A percentile compares a stretch with the other conserved stretches of the same genome.
These are phyloP conservation scores for Physcomitrellopsis africana DNA, from an alignment of 225 moss, liverwort and hornwort genomes.

Conservation along the genomic window DNA sequence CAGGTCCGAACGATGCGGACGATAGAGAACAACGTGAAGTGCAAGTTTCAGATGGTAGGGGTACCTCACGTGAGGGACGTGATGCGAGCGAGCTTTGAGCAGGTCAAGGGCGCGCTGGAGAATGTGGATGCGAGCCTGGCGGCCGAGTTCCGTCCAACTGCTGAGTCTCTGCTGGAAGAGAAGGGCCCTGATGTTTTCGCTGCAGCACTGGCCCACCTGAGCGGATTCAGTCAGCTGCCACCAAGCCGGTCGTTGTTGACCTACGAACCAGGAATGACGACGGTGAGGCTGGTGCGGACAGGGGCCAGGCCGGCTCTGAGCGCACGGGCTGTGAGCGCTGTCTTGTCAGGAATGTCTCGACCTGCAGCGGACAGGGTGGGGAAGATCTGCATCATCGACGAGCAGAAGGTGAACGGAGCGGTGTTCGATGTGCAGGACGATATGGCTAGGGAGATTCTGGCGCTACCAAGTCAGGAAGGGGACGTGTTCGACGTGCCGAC, in stretches of 20 bases:
- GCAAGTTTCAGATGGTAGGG: slow-evolving; percentile 68
- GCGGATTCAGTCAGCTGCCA: slow-evolving; percentile 81
- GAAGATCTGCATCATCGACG: slow-evolving; percentile 74
- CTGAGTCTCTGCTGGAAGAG: slow-evolving; percentile 71
- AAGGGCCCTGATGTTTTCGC: slow-evolving; percentile 76
- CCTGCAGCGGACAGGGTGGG: slow-evolving; percentile 78
- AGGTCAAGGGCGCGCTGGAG: slow-evolving; percentile 67
- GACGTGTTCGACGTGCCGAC: slow-evolving; percentile 68
- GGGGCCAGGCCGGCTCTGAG: slow-evolving; percentile 48
- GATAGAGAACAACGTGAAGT: slow-evolving; percentile 83
- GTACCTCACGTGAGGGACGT: slow-evolving; percentile 76
- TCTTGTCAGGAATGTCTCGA: slow-evolving; percentile 71
- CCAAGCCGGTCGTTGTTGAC: slow-evolving; percentile 77
- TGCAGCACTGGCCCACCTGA: slow-evolving; percentile 86
- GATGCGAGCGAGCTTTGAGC: slow-evolving; percentile 66
- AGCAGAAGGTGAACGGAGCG: slow-evolving; percentile 69
- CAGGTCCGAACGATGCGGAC: slow-evolving; percentile 80
- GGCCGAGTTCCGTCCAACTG: slow-evolving; percentile 73
- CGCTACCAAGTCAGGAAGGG: slow-evolving; percentile 53
- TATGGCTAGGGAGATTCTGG: slow-evolving; percentile 71
- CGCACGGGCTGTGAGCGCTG: slow-evolving; percentile 75
- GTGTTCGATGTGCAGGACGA: slow-evolving; percentile 89
- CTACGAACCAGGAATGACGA: slow-evolving; percentile 81
- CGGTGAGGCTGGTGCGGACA: slow-evolving; percentile 65
- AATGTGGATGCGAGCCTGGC: slow-evolving; percentile 71